These are phyloP conservation scores for Candida maesae DNA, from an alignment of 805 yeast genomes.

Conservation along the genomic window DNA sequence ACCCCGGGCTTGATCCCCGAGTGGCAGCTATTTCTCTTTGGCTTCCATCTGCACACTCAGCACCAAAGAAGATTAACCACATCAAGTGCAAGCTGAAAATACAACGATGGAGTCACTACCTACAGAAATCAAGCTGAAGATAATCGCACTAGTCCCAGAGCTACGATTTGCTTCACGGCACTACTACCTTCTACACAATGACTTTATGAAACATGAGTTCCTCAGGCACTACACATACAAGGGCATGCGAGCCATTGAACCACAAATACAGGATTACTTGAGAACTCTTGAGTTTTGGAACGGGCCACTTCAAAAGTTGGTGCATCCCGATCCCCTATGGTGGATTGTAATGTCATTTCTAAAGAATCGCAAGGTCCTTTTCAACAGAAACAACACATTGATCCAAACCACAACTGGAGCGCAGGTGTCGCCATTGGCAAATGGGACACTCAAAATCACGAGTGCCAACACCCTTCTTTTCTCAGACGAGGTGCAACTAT, in stretches of 20 bases:
- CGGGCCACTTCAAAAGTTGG: constrained; percentile 35
- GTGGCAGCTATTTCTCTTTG: too few relatives aligned
- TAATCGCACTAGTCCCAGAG: constrained; percentile 33
- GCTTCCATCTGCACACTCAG: too few relatives aligned
- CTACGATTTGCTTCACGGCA: constrained; percentile 36
- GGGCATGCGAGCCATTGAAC: background rate
- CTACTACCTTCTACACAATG: constrained; percentile 49
- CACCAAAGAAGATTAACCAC: too few relatives aligned
- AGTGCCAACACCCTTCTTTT: constrained; percentile 11
- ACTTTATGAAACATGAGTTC: constrained; percentile 40
- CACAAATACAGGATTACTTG: constrained; percentile 3
- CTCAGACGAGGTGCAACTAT: constrained; percentile 7
- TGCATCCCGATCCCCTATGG: constrained; percentile 36
- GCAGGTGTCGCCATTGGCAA: background rate
- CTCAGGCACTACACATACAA: constrained; percentile 15
- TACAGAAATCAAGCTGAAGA: constrained; percentile 38
- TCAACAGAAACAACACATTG: constrained; percentile 18
- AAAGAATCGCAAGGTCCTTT: constrained; percentile 49
- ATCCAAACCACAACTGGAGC: constrained; percentile 1
- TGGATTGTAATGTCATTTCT: constrained; percentile 46
- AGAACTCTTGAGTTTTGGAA: constrained; percentile 30
- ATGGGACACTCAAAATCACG: background rate
- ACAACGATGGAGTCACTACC: constrained; percentile 31
- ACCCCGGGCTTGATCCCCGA: too few relatives aligned
- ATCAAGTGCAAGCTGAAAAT: background rate